phyloP scores from a whole-genome alignment of 371 early-diverging fungal species.

The Apophysomyces sp. region DNA sequence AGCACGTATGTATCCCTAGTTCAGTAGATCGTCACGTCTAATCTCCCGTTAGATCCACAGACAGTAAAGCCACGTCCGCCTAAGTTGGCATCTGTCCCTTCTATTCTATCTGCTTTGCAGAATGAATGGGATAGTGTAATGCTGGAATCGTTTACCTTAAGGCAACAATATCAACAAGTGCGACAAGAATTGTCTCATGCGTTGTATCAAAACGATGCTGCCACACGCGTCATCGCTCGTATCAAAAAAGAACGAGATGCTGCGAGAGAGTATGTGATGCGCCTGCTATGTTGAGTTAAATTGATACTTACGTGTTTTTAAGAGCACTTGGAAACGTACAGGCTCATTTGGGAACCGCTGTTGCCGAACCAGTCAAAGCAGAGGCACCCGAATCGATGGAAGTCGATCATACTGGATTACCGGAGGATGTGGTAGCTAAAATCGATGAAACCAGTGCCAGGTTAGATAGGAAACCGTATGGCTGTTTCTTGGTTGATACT shows the following conservation, averaged over 20 bases:
- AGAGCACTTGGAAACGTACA: constrained; percentile 72
- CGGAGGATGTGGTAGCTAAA: constrained; percentile 56
- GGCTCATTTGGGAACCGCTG: constrained; percentile 57
- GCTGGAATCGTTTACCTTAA: constrained; percentile 89
- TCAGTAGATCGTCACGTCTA: not conserved
- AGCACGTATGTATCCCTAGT: constrained; percentile 52
- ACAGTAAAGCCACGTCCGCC: constrained; percentile 88
- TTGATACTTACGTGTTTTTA: constrained; percentile 2
- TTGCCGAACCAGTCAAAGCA: constrained; percentile 26
- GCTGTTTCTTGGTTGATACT: not conserved
- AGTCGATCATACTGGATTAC: constrained; percentile 50
- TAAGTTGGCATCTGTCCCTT: constrained; percentile 87
- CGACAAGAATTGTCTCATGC: constrained; percentile 91
- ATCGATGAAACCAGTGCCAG: constrained; percentile 58
- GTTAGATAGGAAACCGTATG: constrained; percentile 25
- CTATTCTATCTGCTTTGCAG: constrained; percentile 86
- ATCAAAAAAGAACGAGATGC: constrained; percentile 88
- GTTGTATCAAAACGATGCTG: constrained; percentile 94
- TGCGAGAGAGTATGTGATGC: constrained; percentile 70
- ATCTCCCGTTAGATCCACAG: constrained; percentile 51
- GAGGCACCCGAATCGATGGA: constrained; percentile 65
- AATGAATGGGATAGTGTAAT: constrained; percentile 95
- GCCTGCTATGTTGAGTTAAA: not conserved
- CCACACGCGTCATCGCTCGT: constrained; percentile 92
- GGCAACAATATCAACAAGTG: constrained; percentile 88